A percentile compares a stretch with the other conserved stretches of the same genome.
Evolutionary conservation across 2,329 filamentous ascomycete genomes (phyloP).

Genomic region (Colletotrichum lini): DNA sequence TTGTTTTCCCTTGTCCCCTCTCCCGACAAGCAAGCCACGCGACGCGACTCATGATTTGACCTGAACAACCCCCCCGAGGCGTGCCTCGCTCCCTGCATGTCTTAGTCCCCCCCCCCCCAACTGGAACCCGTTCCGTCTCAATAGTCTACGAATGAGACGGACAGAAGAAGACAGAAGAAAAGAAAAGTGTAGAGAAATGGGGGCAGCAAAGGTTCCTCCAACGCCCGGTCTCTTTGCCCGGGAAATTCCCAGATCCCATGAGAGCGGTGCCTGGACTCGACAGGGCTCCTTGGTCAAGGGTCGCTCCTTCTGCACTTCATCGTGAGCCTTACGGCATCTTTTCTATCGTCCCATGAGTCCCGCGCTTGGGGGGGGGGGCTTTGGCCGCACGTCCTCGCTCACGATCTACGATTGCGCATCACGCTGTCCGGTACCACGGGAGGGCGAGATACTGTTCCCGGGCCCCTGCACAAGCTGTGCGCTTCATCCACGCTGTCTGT

Average conservation of each 20-base stretch:
- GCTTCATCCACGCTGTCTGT: not conserved
- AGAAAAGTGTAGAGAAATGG: not conserved
- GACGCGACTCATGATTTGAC: slow-evolving; percentile 1
- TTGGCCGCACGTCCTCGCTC: slow-evolving; percentile 2
- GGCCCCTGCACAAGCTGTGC: slow-evolving; percentile 25
- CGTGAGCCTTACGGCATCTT: slow-evolving; percentile 2
- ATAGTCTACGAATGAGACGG: not conserved
- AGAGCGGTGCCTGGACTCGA: not conserved
- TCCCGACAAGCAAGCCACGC: slow-evolving; percentile 2
- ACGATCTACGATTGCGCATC: not conserved
- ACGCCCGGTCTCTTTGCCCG: not conserved
- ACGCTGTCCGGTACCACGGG: slow-evolving; percentile 12
- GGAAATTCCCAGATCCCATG: not conserved
- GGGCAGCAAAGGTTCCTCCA: not conserved
- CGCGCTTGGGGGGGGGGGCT: not conserved
- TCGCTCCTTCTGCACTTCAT: slow-evolving; percentile 13
- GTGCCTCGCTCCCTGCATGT: slow-evolving; percentile 3
- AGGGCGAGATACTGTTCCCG: slow-evolving; percentile 26
- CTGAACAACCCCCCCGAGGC: not conserved
- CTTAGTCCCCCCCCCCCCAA: not conserved
- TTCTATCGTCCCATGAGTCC: not conserved
- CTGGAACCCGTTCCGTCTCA: not conserved
- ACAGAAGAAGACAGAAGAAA: not conserved
- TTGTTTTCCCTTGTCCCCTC: not conserved
- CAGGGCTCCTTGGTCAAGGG: not conserved